Evolutionary conservation across 1,139 yeast genomes (phyloP).

Genomic region (Nakaseomyces sp.): DNA sequence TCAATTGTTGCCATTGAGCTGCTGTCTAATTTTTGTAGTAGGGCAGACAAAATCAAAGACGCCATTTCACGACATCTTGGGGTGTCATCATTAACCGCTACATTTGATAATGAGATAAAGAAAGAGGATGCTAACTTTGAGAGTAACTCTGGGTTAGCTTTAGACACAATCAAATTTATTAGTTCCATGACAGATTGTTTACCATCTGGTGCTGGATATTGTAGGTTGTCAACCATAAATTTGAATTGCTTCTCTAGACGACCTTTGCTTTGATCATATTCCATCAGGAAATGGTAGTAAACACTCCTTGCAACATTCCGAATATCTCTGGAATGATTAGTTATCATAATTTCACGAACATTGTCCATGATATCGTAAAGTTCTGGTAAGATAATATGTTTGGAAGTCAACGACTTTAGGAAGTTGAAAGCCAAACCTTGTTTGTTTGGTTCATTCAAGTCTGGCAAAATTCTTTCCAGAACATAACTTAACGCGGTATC

Average conservation of each 20-base stretch:
- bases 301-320: slow-evolving; percentile 81
- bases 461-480: slow-evolving; percentile 72
- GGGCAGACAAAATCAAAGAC: slow-evolving; percentile 45
- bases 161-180: slow-evolving; percentile 58
- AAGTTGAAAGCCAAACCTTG: slow-evolving; percentile 87
- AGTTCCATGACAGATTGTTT: slow-evolving; percentile 88
- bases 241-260: slow-evolving; percentile 76
- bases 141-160: slow-evolving; percentile 56
- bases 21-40: slow-evolving; percentile 46
- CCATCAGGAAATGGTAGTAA: slow-evolving; percentile 81
- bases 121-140: slow-evolving; percentile 61
- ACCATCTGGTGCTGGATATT: slow-evolving; percentile 81
- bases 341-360: slow-evolving; percentile 78
- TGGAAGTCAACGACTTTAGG: slow-evolving; percentile 62
- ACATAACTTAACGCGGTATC: slow-evolving; percentile 69
- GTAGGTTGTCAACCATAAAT: slow-evolving; percentile 71
- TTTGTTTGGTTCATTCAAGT: slow-evolving; percentile 79
- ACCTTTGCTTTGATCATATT: slow-evolving; percentile 88
- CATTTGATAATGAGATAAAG: slow-evolving; percentile 73
- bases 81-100: slow-evolving; percentile 68
- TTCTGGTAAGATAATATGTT: slow-evolving; percentile 74
- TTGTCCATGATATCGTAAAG: slow-evolving; percentile 82
- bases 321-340: slow-evolving; percentile 75
- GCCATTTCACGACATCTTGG: slow-evolving; percentile 87
- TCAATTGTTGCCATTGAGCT: slow-evolving; percentile 43